phyloP scores from a whole-genome alignment of 805 yeast species.

The Starmerella tilneyi region DNA sequence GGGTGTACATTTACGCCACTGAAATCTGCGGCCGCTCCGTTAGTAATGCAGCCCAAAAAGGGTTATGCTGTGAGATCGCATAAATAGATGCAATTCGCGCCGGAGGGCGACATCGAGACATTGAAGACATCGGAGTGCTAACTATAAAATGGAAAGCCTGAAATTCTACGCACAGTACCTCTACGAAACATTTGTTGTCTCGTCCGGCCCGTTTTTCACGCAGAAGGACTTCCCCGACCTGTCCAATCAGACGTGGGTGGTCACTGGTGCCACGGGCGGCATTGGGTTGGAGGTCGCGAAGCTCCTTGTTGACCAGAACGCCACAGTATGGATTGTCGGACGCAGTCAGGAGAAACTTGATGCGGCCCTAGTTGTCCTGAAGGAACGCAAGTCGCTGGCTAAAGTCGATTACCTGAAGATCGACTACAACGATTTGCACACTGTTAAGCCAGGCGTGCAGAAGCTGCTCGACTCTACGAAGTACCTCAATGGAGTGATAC shows the following conservation, averaged over 20 bases:
- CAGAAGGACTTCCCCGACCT: slow-evolving; percentile 28
- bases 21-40: too few species aligned
- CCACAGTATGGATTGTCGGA: slow-evolving; percentile 34
- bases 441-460: slow-evolving; percentile 23
- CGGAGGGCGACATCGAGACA: too few species aligned
- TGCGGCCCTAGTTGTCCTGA: slow-evolving; percentile 28
- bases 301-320: slow-evolving; percentile 20
- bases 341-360: slow-evolving; percentile 32
- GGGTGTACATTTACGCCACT: too few species aligned
- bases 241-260: slow-evolving; percentile 30
- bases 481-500: slow-evolving; percentile 24
- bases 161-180: too few species aligned
- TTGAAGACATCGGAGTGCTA: too few species aligned
- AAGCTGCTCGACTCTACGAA: slow-evolving; percentile 13
- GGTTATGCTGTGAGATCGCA: too few species aligned
- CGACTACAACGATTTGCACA: slow-evolving; percentile 25
- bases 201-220: slow-evolving; percentile 14
- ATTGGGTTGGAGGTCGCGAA: slow-evolving; percentile 20
- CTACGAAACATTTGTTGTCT: too few species aligned
- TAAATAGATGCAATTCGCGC: too few species aligned
- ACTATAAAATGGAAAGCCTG: too few species aligned
- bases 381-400: slow-evolving; percentile 24
- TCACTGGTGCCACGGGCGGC: slow-evolving; percentile 25
- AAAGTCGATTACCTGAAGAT: slow-evolving; percentile 19
- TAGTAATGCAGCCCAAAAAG: too few species aligned